Evolutionary conservation across 768 basidiomycete genomes (phyloP).

Genomic region (Rhizopogon sp.): DNA sequence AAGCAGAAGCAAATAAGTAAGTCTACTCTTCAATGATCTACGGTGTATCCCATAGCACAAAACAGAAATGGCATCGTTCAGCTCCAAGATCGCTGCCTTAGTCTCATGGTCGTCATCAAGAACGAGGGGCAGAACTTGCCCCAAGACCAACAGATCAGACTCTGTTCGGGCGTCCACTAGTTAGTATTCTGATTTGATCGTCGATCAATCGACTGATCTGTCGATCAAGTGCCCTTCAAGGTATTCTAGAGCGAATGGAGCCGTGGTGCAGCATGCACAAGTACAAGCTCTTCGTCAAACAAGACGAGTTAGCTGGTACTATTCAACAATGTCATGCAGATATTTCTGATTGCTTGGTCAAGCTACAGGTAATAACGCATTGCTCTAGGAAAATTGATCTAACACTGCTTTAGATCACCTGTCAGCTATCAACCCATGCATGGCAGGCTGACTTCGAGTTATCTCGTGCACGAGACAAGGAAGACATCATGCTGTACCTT

Average conservation of each 20-base stretch:
- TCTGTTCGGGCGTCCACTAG: constrained; percentile 29
- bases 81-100: constrained; percentile 42
- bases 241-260: constrained; percentile 37
- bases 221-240: constrained; percentile 22
- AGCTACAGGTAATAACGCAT: constrained; percentile 37
- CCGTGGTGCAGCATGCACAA: constrained; percentile 36
- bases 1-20: constrained; percentile 45
- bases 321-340: constrained; percentile 42
- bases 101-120: constrained; percentile 34
- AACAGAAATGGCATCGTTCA: constrained; percentile 38
- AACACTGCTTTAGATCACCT: constrained; percentile 32
- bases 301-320: constrained; percentile 36
- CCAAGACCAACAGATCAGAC: constrained; percentile 25
- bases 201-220: not conserved
- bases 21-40: not conserved
- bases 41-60: not conserved
- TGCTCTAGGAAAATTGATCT: constrained; percentile 5
- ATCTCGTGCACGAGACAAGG: constrained; percentile 37
- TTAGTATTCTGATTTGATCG: constrained; percentile 11
- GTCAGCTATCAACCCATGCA: constrained; percentile 38
- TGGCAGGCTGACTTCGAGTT: constrained; percentile 44
- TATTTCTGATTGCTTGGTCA: constrained; percentile 41
- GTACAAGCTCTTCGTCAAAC: constrained; percentile 41
- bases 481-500: constrained; percentile 36
- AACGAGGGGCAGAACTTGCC: constrained; percentile 26